Percentiles rank a stretch among this genome's conserved stretches.
phyloP scores from a whole-genome alignment of 1,139 yeast species.

The Sugiyamaella neomexicana region DNA sequence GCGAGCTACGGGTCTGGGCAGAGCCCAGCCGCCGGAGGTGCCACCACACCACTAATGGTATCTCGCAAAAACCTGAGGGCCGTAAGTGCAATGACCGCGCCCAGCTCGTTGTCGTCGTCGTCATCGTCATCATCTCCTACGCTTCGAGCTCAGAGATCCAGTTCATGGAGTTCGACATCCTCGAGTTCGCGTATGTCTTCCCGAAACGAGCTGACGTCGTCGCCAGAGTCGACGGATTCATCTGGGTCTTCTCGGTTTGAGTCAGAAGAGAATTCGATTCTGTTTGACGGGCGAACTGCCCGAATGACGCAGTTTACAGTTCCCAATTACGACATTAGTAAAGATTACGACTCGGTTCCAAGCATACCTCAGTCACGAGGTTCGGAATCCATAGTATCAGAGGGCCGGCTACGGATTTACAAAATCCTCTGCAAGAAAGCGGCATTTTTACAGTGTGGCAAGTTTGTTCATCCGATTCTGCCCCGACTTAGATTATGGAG shows the following conservation, averaged over 20 bases:
- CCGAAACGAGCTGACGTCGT: constrained; percentile 1
- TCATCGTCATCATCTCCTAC: not conserved
- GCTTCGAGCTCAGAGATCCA: constrained; percentile 17
- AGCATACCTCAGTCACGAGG: constrained; percentile 14
- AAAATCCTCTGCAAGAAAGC: constrained; percentile 64
- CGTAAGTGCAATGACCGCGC: not conserved
- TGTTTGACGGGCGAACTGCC: constrained; percentile 29
- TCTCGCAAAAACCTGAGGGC: not conserved
- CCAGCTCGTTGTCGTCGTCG: not conserved
- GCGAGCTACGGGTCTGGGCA: not conserved
- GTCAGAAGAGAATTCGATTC: constrained; percentile 26
- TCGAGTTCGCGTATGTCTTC: constrained; percentile 7
- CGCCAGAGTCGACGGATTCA: not conserved
- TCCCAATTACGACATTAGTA: constrained; percentile 11
- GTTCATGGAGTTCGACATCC: constrained; percentile 17
- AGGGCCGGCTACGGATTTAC: constrained; percentile 62
- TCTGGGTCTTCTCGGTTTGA: not conserved
- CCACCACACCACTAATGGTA: not conserved
- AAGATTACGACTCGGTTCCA: constrained; percentile 13
- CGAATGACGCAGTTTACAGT: constrained; percentile 30
- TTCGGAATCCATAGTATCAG: constrained; percentile 31
- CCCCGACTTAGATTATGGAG: constrained; percentile 61
- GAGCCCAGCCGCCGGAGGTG: not conserved
- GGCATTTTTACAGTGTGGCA: constrained; percentile 61
- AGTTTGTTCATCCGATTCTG: constrained; percentile 63